Conservation (phyloP, 2,329 filamentous ascomycete genomes). For the Chaetomium sp. region DNA sequence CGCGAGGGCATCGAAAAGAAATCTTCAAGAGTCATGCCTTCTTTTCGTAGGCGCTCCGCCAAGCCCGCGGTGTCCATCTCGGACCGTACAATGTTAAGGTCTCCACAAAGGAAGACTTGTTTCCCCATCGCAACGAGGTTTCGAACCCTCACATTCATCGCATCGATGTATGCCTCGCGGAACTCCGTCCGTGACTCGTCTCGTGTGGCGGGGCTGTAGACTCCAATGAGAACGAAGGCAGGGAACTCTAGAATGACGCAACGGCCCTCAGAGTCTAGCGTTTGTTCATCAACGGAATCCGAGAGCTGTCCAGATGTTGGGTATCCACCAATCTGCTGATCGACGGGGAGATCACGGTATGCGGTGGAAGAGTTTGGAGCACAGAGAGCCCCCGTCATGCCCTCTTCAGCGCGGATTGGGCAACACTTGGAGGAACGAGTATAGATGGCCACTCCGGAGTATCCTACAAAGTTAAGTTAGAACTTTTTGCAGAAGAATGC, state of each 20-base stretch:
- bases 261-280: slow-evolving; percentile 83
- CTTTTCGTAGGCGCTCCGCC: slow-evolving; percentile 64
- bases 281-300: slow-evolving; percentile 57
- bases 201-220: slow-evolving; percentile 85
- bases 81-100: slow-evolving; percentile 71
- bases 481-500: neutral
- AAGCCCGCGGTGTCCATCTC: slow-evolving; percentile 68
- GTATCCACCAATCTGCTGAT: slow-evolving; percentile 83
- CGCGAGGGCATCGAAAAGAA: slow-evolving; percentile 68
- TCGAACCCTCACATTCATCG: slow-evolving; percentile 75
- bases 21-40: slow-evolving; percentile 59
- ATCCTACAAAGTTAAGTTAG: slow-evolving; percentile 50
- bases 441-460: slow-evolving; percentile 93
- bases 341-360: slow-evolving; percentile 67
- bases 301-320: slow-evolving; percentile 63
- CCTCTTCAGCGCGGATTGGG: slow-evolving; percentile 87
- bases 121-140: slow-evolving; percentile 79
- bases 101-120: slow-evolving; percentile 76
- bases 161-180: slow-evolving; percentile 69
- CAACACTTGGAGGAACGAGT: slow-evolving; percentile 80
- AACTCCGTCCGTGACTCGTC: slow-evolving; percentile 81
- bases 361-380: slow-evolving; percentile 62
- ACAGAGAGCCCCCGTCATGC: slow-evolving; percentile 75
- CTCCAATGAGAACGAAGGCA: slow-evolving; percentile 85
- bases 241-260: slow-evolving; percentile 90